Base-by-base conservation (phyloP, 1,284 basidiomycete species). In the Malassezia dermatis region DNA sequence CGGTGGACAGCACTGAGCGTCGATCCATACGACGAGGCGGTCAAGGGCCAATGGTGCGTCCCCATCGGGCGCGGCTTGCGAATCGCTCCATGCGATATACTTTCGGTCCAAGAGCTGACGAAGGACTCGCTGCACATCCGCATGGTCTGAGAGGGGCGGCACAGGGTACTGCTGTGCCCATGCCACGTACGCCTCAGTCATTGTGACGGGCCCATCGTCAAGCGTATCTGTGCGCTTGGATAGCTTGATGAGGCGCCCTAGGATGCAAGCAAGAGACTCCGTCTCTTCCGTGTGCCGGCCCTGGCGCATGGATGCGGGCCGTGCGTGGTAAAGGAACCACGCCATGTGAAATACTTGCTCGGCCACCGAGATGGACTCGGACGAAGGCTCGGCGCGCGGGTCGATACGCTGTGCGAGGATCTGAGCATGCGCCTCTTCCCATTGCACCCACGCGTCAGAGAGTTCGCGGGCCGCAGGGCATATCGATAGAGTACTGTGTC, bases 391-490 rank as follows among this genome's bases (percentile, higher is more conserved):
- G 1, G 27, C 27, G 24, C 41, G 41, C 24, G 24, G 27, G 15
- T 24, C 30, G 12, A 12, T 15, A 3, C 26, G 43, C 32, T 48
- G 19, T 8, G 34, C 46, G 1, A 40, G 27, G 2, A 17, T n/a
- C 12, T n/a, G 11, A 10, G 48, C 50, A 21, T 27, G 27, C 17
- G 12, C 8, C 7, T 56, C 54, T 27, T 56, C 54, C 15, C 35
- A 32, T 7, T 5, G 8, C 12, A 56, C 4, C 54, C 47, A 46
- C 8, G 21, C 27, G 6, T 35, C 23, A 3, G 54, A 47, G 15
- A 56, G 21, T 10, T 46, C 17, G 15, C 34, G 54, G 19, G 54
- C 54, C 8, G 54, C 21, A 1, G 41, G 49, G 6, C 21, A 17
- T 6, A 17, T 13, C 24, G 8, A 26, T 11, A 50, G 53, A 7